Percentiles rank a stretch among this genome's conserved stretches.
Conservation (phyloP, 1,284 basidiomycete genomes). For the Moesziomyces antarcticus region DNA sequence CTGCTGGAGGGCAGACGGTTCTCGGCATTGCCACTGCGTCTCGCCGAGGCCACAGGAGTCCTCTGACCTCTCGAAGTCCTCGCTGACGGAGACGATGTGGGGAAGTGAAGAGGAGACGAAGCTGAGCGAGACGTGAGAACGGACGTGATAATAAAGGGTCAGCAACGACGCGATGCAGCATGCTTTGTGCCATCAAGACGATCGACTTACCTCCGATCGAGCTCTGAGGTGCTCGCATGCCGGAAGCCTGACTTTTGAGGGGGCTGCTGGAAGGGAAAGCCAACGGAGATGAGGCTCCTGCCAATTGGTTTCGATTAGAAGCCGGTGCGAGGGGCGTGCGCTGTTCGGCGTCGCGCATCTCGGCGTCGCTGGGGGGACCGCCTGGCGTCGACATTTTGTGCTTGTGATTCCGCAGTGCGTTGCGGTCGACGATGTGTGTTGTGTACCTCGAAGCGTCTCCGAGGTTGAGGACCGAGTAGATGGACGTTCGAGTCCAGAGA, state of each 20-base stretch:
- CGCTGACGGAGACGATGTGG: constrained; percentile 59
- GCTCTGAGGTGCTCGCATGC: constrained; percentile 22
- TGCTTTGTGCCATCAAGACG: background rate
- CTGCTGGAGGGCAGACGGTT: constrained; percentile 50
- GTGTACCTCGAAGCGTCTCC: too few relatives aligned
- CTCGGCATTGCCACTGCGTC: constrained; percentile 35
- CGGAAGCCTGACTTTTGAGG: constrained; percentile 44
- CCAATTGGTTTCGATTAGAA: constrained; percentile 21
- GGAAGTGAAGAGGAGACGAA: constrained; percentile 62
- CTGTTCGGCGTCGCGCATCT: constrained; percentile 48
- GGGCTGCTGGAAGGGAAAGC: constrained; percentile 64
- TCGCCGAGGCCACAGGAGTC: constrained; percentile 30
- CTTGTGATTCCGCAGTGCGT: background rate
- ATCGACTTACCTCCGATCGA: constrained; percentile 43
- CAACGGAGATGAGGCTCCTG: constrained; percentile 52
- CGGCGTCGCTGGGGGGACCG: constrained; percentile 38
- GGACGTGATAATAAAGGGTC: background rate
- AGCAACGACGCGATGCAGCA: background rate
- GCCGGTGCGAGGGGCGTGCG: constrained; percentile 46
- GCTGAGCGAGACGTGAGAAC: constrained; percentile 11
- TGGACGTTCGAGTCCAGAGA: background rate
- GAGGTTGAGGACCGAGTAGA: too few relatives aligned
- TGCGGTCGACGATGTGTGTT: background rate
- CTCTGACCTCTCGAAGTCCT: constrained; percentile 46
- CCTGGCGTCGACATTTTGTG: constrained; percentile 44